Percentiles rank a stretch among this genome's conserved stretches.
Evolutionary conservation across 75 land plant species (phyloP).

Genomic region (Selaginella tamariscina): DNA sequence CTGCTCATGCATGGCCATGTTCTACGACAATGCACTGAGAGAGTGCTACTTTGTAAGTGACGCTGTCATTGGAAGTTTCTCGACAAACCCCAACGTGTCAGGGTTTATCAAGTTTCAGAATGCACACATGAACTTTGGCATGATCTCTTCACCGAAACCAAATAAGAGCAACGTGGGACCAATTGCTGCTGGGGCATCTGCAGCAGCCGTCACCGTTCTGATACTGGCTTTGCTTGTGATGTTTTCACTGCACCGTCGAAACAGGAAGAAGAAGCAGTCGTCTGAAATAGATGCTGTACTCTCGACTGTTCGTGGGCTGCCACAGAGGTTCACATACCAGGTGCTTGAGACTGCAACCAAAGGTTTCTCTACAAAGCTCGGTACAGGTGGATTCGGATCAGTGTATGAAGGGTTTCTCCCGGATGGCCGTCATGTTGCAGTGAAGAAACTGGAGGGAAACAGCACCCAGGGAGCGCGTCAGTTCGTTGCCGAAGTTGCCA

Average conservation of each 20-base stretch:
- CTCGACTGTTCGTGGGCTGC: neutral
- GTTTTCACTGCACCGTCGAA: neutral
- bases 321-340: neutral
- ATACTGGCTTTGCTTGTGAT: no score
- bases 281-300: neutral
- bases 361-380: neutral
- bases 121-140: no score
- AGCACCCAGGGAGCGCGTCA: neutral
- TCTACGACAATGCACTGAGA: neutral
- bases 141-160: no score
- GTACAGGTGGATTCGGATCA: neutral
- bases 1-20: neutral
- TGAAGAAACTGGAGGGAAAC: neutral
- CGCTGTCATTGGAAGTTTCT: neutral
- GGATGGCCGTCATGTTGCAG: neutral
- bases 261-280: neutral
- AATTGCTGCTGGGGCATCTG: neutral
- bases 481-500: constrained; percentile 1
- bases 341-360: neutral
- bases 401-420: no score
- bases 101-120: neutral
- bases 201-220: neutral
- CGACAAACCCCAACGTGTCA: neutral
- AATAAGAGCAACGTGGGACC: neutral
- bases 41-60: neutral